Conservation (phyloP, 768 basidiomycete genomes). For the Multifurca ochricompacta region DNA sequence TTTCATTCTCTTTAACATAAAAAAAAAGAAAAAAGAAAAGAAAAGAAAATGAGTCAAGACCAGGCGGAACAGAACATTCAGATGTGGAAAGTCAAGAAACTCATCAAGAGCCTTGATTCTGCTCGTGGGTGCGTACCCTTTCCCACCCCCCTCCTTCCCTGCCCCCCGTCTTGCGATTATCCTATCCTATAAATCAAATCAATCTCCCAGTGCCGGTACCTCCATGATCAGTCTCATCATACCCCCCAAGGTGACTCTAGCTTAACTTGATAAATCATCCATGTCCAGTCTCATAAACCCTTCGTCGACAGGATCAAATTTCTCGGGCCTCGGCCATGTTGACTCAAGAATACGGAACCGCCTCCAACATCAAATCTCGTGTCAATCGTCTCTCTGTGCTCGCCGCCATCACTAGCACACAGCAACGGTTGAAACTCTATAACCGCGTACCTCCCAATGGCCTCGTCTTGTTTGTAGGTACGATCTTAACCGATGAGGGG, state of each 20-base stretch:
- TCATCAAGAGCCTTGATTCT: slow-evolving; percentile 94
- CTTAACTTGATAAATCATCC: background rate
- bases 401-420: slow-evolving; percentile 96
- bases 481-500: slow-evolving; percentile 95
- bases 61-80: slow-evolving; percentile 91
- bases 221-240: slow-evolving; percentile 99
- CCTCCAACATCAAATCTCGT: slow-evolving; percentile 99
- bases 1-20: no score
- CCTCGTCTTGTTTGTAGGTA: slow-evolving; percentile 95
- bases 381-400: slow-evolving; percentile 96
- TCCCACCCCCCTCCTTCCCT: background rate
- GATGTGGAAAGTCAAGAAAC: slow-evolving; percentile 98
- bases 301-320: slow-evolving; percentile 70
- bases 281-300: background rate
- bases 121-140: slow-evolving; percentile 65
- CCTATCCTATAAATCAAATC: slow-evolving; percentile 21
- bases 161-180: background rate
- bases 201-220: slow-evolving; percentile 70
- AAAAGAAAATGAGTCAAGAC: slow-evolving; percentile 70
- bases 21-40: no score
- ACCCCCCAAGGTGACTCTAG: slow-evolving; percentile 67
- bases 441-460: slow-evolving; percentile 95
- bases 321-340: slow-evolving; percentile 92
- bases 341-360: slow-evolving; percentile 96
- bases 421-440: slow-evolving; percentile 95